Conservation (phyloP, 2,329 filamentous ascomycete species). For the Septoria petroselini region DNA sequence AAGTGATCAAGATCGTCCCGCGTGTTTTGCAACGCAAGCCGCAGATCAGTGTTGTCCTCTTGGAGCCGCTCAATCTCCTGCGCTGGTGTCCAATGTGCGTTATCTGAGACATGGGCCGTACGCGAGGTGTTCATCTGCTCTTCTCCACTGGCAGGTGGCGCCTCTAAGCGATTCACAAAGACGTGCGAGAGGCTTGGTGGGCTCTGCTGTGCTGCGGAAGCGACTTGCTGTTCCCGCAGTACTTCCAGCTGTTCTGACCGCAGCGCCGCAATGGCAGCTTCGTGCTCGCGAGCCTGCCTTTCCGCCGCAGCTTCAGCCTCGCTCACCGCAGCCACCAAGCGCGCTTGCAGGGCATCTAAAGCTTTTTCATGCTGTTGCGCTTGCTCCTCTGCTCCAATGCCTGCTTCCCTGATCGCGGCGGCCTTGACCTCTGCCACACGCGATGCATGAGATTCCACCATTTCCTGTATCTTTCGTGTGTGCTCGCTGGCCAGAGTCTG, state of each 20-base stretch:
- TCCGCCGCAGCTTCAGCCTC: slow-evolving; percentile 8
- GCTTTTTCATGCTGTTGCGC: slow-evolving; percentile 13
- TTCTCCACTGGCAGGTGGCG: slow-evolving; percentile 17
- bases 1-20: slow-evolving; percentile 14
- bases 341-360: slow-evolving; percentile 9
- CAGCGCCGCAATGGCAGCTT: slow-evolving; percentile 16
- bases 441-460: slow-evolving; percentile 17
- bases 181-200: slow-evolving; percentile 16
- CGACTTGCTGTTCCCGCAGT: slow-evolving; percentile 6
- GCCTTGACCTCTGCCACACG: slow-evolving; percentile 23
- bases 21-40: slow-evolving; percentile 16
- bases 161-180: slow-evolving; percentile 21
- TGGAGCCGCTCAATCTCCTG: slow-evolving; percentile 14
- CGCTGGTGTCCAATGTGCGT: slow-evolving; percentile 16
- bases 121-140: slow-evolving; percentile 17
- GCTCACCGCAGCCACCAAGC: slow-evolving; percentile 3
- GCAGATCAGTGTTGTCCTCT: slow-evolving; percentile 22
- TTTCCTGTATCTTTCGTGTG: slow-evolving; percentile 18
- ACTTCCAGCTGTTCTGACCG: slow-evolving; percentile 14
- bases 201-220: background rate
- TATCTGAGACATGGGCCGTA: slow-evolving; percentile 15
- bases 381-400: slow-evolving; percentile 18
- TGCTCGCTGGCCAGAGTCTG: slow-evolving; percentile 18
- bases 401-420: slow-evolving; percentile 19
- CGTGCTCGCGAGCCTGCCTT: slow-evolving; percentile 9